Evolutionary conservation across 2,329 filamentous ascomycete species (phyloP).

Genomic region (Fusarium brevicatenulatum): DNA sequence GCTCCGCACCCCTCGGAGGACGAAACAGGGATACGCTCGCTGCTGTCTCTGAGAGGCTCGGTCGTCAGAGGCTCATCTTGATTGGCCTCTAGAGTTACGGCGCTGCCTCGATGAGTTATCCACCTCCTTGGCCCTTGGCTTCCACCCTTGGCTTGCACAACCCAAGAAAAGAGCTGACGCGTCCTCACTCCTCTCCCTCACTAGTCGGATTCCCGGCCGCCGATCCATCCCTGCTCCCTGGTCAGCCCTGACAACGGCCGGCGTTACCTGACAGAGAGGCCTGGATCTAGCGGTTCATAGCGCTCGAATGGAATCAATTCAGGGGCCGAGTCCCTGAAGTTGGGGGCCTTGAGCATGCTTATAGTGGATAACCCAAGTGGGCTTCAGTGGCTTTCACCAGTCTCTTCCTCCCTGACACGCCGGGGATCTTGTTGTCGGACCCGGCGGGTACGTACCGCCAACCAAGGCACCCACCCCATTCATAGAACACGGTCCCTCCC

Average conservation of each 20-base stretch:
- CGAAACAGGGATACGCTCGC: constrained; percentile 14
- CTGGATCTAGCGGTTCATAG: constrained; percentile 14
- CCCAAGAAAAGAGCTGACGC: constrained; percentile 44
- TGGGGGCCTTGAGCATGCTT: constrained; percentile 34
- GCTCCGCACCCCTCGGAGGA: constrained; percentile 19
- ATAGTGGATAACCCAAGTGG: constrained; percentile 34
- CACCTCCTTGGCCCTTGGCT: constrained; percentile 31
- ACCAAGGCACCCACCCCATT: constrained; percentile 48
- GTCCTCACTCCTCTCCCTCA: constrained; percentile 42
- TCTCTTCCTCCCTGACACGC: constrained; percentile 18
- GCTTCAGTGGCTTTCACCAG: constrained; percentile 29
- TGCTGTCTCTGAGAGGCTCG: constrained; percentile 24
- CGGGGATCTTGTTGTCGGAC: constrained; percentile 28
- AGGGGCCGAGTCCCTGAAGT: constrained; percentile 15
- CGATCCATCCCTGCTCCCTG: constrained; percentile 33
- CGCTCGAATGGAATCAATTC: constrained; percentile 11
- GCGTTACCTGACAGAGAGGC: constrained; percentile 26
- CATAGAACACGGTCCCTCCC: constrained; percentile 47
- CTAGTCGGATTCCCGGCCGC: constrained; percentile 37
- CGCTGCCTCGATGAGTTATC: constrained; percentile 36
- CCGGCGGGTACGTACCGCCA: constrained; percentile 31
- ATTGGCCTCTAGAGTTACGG: constrained; percentile 14
- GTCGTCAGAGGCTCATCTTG: constrained; percentile 8
- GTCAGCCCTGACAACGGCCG: constrained; percentile 36
- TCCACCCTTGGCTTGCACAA: constrained; percentile 42